phyloP scores from a whole-genome alignment of 1,139 yeast species.

The Debaryomyces udenii region DNA sequence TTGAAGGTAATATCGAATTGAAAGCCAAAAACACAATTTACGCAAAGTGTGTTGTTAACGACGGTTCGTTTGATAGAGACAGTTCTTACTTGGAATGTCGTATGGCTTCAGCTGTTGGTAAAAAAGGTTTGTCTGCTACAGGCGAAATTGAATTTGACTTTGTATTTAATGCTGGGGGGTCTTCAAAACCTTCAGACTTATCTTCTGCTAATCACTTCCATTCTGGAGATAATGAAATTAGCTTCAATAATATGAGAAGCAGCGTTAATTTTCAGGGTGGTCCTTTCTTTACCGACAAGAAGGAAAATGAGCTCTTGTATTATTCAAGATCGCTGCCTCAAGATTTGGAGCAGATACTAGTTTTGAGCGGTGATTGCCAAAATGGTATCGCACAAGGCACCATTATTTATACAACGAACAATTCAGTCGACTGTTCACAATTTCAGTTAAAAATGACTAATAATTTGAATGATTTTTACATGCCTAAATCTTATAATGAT shows the following conservation, averaged over 20 bases:
- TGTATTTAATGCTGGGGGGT: constrained; percentile 26
- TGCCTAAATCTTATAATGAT: constrained; percentile 16
- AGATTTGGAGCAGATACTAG: constrained; percentile 19
- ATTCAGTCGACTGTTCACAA: constrained; percentile 18
- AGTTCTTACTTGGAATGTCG: constrained; percentile 18
- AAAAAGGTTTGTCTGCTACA: constrained; percentile 11
- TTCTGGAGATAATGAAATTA: constrained; percentile 13
- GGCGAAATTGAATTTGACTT: constrained; percentile 23
- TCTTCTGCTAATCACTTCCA: constrained; percentile 16
- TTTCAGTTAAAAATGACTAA: constrained; percentile 17
- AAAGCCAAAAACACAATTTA: constrained; percentile 14
- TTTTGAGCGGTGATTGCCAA: constrained; percentile 20
- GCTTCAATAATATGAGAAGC: constrained; percentile 19
- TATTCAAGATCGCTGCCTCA: constrained; percentile 24
- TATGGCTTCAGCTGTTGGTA: constrained; percentile 12
- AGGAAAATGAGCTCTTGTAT: constrained; percentile 15
- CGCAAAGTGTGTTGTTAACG: constrained; percentile 17
- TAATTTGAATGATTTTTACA: constrained; percentile 21
- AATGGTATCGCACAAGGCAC: constrained; percentile 19
- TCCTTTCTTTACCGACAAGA: constrained; percentile 17
- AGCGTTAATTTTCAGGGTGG: constrained; percentile 16
- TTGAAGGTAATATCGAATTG: constrained; percentile 15
- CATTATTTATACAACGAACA: constrained; percentile 17
- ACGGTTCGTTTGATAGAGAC: constrained; percentile 17
- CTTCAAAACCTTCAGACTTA: constrained; percentile 18